These are phyloP conservation scores for Cotoneaster glaucophyllus DNA, from an alignment of 306 rosid species.

Conservation along the genomic window DNA sequence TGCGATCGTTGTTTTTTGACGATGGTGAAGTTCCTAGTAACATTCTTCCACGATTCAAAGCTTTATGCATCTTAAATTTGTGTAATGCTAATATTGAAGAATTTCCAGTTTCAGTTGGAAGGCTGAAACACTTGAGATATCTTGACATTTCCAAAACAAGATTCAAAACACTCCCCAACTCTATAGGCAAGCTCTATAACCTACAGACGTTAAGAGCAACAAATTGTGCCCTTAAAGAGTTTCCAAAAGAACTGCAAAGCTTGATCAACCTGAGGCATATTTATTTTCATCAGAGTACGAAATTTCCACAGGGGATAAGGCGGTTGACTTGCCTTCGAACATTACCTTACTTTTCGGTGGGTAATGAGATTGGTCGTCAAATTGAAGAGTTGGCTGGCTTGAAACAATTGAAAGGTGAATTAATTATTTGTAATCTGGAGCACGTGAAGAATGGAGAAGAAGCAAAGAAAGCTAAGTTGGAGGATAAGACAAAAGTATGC, in stretches of 20 bases:
- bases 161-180: neutral
- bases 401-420: neutral
- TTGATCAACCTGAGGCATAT: neutral
- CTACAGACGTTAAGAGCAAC: neutral
- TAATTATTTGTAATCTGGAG: neutral
- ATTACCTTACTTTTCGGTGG: neutral
- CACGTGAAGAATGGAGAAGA: neutral
- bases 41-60: neutral
- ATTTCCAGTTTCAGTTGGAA: neutral
- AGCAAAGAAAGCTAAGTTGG: neutral
- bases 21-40: neutral
- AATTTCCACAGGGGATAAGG: neutral
- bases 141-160: neutral
- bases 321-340: neutral
- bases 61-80: neutral
- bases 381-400: neutral
- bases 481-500: neutral
- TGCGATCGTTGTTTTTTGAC: accelerated
- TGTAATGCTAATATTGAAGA: neutral
- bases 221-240: neutral
- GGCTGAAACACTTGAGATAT: neutral
- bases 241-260: neutral
- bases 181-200: neutral
- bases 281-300: accelerated
- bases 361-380: neutral